Evolutionary conservation across 495 filamentous ascomycete genomes (phyloP), one percentile per base, ranked within the genome.

Genomic region (Wilcoxina mikolae): DNA sequence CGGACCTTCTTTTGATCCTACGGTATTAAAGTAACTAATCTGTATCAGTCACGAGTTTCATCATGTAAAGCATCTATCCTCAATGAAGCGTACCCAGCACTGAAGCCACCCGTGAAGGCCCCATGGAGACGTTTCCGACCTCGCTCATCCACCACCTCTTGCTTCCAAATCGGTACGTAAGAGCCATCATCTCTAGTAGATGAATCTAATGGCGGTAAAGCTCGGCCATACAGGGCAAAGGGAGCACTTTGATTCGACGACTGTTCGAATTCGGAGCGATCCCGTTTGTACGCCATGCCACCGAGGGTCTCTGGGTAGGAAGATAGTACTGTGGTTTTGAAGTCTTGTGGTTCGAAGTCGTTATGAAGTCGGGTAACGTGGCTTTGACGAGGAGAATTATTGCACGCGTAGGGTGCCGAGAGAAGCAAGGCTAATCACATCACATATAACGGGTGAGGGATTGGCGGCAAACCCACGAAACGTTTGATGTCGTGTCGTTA

Each of bases 51-150:
- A n/a, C 22, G 27, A 2, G 35, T 39, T 39, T 18, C 46, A 29
- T 15, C 3, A 15, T 28, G 2, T 0, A 45, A 41, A 23, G 42
- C 20, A 20, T 27, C 12, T 15, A 17, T 12, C 7, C 1, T 10
- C 12, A 26, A 17, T 18, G 25, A n/a, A 25, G 55, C 77, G 71
- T 78, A 88, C 83, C 91, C 91, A 70, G 91, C 93, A 71, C 87
- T 94, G 67, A 84, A 98, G 24, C 91, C 91, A 58, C 91, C 91
- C 15, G 89, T 96, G 62, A 98, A 98, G 59, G 91, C 91, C 57
- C 91, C 91, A 67, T 98, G 91, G 3, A 98, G 72, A 42, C 91
- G 79, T 69, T 94, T 93, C 60, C 87, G 76, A 23, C 91, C 91
- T 53, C 81, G 79, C 69, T 96, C 93, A 70, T 98, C 91, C 41